phyloP scores from a whole-genome alignment of 2,329 filamentous ascomycete species.

The Colletotrichum brevisporum region DNA sequence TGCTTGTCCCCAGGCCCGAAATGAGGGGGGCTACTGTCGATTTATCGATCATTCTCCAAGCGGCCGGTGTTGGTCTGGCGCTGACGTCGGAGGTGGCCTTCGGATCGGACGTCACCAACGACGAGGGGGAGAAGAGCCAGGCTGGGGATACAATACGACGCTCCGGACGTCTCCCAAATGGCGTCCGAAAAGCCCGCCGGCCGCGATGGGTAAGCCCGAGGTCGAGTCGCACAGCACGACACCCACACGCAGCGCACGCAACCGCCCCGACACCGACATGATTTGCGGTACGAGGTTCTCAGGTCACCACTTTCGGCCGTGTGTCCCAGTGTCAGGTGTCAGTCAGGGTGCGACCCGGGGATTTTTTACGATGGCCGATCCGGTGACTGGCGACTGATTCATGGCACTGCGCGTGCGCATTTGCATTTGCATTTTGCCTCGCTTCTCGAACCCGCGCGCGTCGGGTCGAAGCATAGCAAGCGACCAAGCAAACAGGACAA shows the following conservation, averaged over 20 bases:
- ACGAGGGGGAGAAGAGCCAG: neutral
- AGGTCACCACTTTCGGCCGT: too few species aligned
- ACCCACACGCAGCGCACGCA: neutral
- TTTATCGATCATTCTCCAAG: neutral
- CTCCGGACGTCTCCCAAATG: slow-evolving; percentile 13
- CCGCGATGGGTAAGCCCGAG: slow-evolving; percentile 1
- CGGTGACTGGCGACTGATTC: too few species aligned
- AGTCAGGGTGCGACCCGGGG: too few species aligned
- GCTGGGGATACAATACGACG: neutral
- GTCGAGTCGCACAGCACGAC: neutral
- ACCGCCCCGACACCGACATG: neutral
- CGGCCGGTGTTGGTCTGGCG: neutral
- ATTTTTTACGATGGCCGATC: too few species aligned
- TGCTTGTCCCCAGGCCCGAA: too few species aligned
- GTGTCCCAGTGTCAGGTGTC: too few species aligned
- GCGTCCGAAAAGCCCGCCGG: neutral
- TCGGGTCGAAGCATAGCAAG: neutral
- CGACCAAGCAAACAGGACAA: too few species aligned
- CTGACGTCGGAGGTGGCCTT: neutral
- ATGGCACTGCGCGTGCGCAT: too few species aligned
- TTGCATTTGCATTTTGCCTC: neutral
- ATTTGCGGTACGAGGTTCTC: neutral
- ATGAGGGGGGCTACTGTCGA: neutral
- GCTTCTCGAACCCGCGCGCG: neutral
- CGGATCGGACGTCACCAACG: slow-evolving; percentile 18